phyloP scores from a whole-genome alignment of 2,329 filamentous ascomycete genomes.

The Stachybotrys echinatus region DNA sequence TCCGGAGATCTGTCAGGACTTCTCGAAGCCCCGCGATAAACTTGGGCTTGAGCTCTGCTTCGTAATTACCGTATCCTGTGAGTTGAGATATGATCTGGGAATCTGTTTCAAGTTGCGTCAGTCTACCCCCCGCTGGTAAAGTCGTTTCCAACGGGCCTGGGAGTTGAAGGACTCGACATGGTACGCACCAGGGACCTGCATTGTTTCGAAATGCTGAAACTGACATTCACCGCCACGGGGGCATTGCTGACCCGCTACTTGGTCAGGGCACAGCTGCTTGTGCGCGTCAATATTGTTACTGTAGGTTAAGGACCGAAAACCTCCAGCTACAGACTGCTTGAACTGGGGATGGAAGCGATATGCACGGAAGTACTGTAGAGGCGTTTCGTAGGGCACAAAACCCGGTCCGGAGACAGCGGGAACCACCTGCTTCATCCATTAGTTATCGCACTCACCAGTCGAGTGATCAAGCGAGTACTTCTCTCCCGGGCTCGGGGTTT shows the following conservation, averaged over 20 bases:
- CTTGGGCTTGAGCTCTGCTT: slow-evolving; percentile 52
- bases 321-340: slow-evolving; percentile 61
- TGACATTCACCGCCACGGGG: slow-evolving; percentile 65
- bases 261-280: slow-evolving; percentile 70
- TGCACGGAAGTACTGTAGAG: slow-evolving; percentile 74
- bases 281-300: slow-evolving; percentile 82
- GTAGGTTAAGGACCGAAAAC: slow-evolving; percentile 86
- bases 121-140: slow-evolving; percentile 32
- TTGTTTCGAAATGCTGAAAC: slow-evolving; percentile 66
- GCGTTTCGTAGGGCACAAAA: slow-evolving; percentile 69
- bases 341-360: slow-evolving; percentile 87
- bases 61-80: slow-evolving; percentile 60
- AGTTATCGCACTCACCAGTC: not conserved
- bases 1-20: slow-evolving; percentile 55
- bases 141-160: slow-evolving; percentile 10
- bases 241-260: slow-evolving; percentile 66
- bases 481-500: slow-evolving; percentile 24
- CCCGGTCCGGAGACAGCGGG: slow-evolving; percentile 5
- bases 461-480: slow-evolving; percentile 29
- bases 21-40: slow-evolving; percentile 60
- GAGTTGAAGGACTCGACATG: slow-evolving; percentile 5
- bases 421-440: not conserved
- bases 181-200: slow-evolving; percentile 32
- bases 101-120: slow-evolving; percentile 52
- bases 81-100: slow-evolving; percentile 69